These are phyloP conservation scores for Mortierella sp. DNA, from an alignment of 371 early-diverging fungal genomes.

Conservation along the genomic window DNA sequence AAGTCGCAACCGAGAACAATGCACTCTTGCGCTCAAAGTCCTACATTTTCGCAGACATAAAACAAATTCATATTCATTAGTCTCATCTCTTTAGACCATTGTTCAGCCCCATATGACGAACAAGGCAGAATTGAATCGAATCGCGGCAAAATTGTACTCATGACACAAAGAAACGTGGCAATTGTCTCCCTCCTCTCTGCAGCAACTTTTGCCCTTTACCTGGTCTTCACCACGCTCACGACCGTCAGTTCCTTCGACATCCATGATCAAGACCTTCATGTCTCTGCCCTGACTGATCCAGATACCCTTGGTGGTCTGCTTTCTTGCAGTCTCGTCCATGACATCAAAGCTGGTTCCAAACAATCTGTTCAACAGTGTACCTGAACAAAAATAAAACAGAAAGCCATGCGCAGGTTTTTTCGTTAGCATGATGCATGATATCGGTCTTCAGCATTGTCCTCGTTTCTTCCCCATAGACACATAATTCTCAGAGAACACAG, in stretches of 20 bases:
- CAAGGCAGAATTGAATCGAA: no score
- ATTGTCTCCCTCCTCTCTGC: no score
- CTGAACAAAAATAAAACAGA: constrained; percentile 59
- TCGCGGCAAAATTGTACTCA: no score
- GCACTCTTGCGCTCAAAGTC: constrained; percentile 99
- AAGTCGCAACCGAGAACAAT: constrained; percentile 95
- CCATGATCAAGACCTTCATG: constrained; percentile 92
- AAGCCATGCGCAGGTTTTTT: not conserved
- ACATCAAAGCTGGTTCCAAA: constrained; percentile 96
- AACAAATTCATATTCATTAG: not conserved
- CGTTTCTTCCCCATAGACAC: not conserved
- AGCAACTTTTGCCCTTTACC: constrained; percentile 52
- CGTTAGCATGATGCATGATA: not conserved
- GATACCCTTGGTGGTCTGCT: constrained; percentile 97
- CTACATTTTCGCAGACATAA: constrained; percentile 46
- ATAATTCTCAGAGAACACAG: not conserved
- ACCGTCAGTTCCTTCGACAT: constrained; percentile 99
- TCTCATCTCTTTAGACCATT: no score
- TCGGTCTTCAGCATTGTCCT: not conserved
- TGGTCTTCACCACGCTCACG: constrained; percentile 98
- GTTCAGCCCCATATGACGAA: no score
- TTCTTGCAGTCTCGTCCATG: constrained; percentile 88
- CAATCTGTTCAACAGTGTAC: constrained; percentile 94
- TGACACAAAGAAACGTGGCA: no score
- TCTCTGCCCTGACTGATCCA: constrained; percentile 92